Evolutionary conservation across 164 flowering plant genomes (phyloP).

Genomic region (Taxillus chinensis): DNA sequence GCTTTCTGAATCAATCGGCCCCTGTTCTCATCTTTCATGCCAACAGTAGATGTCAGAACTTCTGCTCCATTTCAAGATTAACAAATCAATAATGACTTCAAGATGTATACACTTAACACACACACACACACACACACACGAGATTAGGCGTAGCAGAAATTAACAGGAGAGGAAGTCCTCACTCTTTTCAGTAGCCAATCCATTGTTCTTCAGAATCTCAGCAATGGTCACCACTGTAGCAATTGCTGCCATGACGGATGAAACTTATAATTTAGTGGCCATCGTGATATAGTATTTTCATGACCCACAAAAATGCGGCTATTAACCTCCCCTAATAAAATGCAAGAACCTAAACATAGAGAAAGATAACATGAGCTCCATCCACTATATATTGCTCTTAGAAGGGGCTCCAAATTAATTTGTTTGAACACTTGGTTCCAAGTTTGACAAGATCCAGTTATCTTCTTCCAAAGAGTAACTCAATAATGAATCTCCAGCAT

Average conservation of each 20-base stretch:
- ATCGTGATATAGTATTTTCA: not conserved
- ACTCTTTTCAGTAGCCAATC: slow-evolving; percentile 74
- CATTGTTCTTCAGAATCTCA: slow-evolving; percentile 79
- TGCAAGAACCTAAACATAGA: not conserved
- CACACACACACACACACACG: not conserved
- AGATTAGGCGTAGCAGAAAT: not conserved
- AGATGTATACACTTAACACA: not conserved
- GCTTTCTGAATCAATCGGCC: slow-evolving; percentile 74
- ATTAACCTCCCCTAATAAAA: not conserved
- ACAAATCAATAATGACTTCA: not conserved
- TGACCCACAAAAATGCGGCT: not conserved
- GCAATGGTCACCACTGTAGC: slow-evolving; percentile 81
- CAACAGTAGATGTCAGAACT: slow-evolving; percentile 65
- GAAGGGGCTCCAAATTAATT: not conserved
- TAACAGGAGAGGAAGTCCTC: slow-evolving; percentile 10
- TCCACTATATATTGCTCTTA: too few species aligned
- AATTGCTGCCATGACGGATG: slow-evolving; percentile 38
- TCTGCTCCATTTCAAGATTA: slow-evolving; percentile 26
- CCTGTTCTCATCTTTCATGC: slow-evolving; percentile 60
- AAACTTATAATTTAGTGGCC: not conserved
- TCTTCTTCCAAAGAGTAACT: too few species aligned
- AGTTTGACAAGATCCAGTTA: too few species aligned
- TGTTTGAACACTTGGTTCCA: not conserved
- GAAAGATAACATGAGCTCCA: not conserved
- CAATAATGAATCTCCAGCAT: too few species aligned